Evolutionary conservation across 768 basidiomycete genomes (phyloP).

Genomic region (Lyophyllum shimeji): DNA sequence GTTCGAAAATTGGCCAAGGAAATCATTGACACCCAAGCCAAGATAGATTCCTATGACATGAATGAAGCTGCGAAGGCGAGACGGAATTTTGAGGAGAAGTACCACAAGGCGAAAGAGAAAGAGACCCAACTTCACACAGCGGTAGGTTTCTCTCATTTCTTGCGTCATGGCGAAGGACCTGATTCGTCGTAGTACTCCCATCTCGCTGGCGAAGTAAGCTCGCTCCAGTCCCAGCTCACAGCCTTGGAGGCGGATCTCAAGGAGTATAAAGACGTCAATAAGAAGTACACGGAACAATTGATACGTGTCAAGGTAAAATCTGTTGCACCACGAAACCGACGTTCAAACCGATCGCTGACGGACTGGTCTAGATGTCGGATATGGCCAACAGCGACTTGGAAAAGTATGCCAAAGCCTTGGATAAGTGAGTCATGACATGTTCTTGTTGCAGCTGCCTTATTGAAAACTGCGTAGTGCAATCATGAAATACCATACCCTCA

Average conservation of each 20-base stretch:
- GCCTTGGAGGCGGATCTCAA: conserved; percentile 67
- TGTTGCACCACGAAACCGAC: not conserved
- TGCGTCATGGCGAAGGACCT: not conserved
- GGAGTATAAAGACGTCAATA: conserved; percentile 87
- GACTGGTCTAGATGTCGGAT: conserved; percentile 76
- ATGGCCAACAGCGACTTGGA: conserved; percentile 97
- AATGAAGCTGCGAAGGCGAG: conserved; percentile 84
- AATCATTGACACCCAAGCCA: conserved; percentile 61
- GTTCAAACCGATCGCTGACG: not conserved
- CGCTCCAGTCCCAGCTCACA: conserved; percentile 65
- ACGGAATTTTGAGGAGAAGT: conserved; percentile 82
- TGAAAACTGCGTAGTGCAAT: conserved; percentile 67
- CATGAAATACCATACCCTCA: conserved; percentile 96
- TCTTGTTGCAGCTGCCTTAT: not conserved
- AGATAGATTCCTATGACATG: conserved; percentile 79
- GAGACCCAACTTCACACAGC: conserved; percentile 71
- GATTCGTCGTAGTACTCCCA: conserved; percentile 61
- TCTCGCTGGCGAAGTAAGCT: conserved; percentile 80
- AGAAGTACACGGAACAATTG: conserved; percentile 85
- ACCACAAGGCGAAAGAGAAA: conserved; percentile 64
- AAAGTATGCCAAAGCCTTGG: conserved; percentile 96
- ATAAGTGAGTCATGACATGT: conserved; percentile 63
- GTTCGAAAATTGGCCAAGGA: conserved; percentile 67
- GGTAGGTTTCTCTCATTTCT: conserved; percentile 37
- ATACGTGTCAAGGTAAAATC: conserved; percentile 85